Evolutionary conservation across 148 eudicot genomes (phyloP).

Genomic region (Beta vulgaris): DNA sequence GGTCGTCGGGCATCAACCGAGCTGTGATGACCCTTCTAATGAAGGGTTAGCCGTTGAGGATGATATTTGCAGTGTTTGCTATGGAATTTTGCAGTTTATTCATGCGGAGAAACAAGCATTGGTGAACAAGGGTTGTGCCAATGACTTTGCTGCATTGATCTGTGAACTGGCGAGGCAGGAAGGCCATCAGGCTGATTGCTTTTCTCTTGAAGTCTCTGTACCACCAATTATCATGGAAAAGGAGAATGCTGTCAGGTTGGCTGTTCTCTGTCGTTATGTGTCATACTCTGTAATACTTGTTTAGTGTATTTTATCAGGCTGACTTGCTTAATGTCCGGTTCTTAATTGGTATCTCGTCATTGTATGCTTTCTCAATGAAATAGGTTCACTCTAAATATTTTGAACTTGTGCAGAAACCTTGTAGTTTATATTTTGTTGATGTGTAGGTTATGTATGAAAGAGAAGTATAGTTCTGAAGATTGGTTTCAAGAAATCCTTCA

Average conservation of each 20-base stretch:
- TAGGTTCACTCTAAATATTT: not conserved
- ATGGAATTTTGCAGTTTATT: slow-evolving; percentile 74
- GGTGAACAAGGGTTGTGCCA: slow-evolving; percentile 43
- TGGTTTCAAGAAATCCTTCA: slow-evolving; percentile 63
- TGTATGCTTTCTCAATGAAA: not conserved
- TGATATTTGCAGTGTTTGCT: slow-evolving; percentile 57
- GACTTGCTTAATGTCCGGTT: not conserved
- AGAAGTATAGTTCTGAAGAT: slow-evolving; percentile 57
- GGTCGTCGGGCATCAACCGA: slow-evolving; percentile 21
- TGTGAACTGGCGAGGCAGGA: slow-evolving; percentile 50
- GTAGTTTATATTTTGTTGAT: slow-evolving; percentile 5
- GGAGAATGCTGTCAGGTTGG: slow-evolving; percentile 69
- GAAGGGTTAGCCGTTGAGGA: slow-evolving; percentile 24
- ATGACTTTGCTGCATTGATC: slow-evolving; percentile 56
- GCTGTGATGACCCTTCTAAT: slow-evolving; percentile 24
- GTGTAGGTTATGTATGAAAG: slow-evolving; percentile 55
- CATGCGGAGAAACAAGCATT: slow-evolving; percentile 39
- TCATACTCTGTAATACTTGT: not conserved
- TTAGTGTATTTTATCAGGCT: not conserved
- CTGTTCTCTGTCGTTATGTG: not conserved
- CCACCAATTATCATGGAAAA: slow-evolving; percentile 56
- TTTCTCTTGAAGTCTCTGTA: slow-evolving; percentile 75
- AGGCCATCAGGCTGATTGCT: slow-evolving; percentile 48
- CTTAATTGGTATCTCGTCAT: not conserved
- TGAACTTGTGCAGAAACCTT: not conserved